These are phyloP conservation scores for Aspergillus amoenus DNA, from an alignment of 2,329 filamentous ascomycete species.

Conservation along the genomic window DNA sequence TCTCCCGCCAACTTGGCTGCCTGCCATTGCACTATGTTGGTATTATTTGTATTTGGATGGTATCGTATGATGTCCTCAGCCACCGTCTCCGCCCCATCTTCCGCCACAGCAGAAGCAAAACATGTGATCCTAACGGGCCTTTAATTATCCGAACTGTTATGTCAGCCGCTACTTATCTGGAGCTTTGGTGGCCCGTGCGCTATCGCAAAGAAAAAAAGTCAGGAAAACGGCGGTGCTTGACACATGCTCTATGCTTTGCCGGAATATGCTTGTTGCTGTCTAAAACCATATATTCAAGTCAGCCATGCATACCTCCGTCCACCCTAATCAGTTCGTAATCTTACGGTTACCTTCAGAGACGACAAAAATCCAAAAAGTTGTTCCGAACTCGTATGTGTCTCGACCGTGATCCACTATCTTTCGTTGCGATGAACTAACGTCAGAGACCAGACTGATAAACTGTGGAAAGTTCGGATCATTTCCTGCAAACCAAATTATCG, in stretches of 20 bases:
- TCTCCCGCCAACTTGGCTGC: conserved; percentile 5
- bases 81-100: neutral
- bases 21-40: neutral
- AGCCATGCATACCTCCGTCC: conserved; percentile 41
- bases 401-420: conserved; percentile 17
- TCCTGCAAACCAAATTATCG: conserved; percentile 81
- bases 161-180: conserved; percentile 13
- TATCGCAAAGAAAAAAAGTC: conserved; percentile 21
- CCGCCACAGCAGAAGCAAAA: neutral
- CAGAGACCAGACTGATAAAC: conserved; percentile 67
- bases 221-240: conserved; percentile 1
- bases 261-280: neutral
- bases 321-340: conserved; percentile 37
- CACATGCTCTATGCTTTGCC: neutral
- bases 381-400: conserved; percentile 63
- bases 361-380: conserved; percentile 58
- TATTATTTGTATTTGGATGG: neutral
- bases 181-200: conserved; percentile 20
- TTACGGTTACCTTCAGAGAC: conserved; percentile 54
- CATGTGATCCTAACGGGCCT: conserved; percentile 8
- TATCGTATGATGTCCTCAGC: conserved; percentile 7
- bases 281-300: neutral
- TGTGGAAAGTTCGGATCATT: conserved; percentile 93
- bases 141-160: conserved; percentile 6
- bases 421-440: conserved; percentile 10